Conservation (phyloP, 1,284 basidiomycete genomes). For the Acaromyces ingoldii region DNA sequence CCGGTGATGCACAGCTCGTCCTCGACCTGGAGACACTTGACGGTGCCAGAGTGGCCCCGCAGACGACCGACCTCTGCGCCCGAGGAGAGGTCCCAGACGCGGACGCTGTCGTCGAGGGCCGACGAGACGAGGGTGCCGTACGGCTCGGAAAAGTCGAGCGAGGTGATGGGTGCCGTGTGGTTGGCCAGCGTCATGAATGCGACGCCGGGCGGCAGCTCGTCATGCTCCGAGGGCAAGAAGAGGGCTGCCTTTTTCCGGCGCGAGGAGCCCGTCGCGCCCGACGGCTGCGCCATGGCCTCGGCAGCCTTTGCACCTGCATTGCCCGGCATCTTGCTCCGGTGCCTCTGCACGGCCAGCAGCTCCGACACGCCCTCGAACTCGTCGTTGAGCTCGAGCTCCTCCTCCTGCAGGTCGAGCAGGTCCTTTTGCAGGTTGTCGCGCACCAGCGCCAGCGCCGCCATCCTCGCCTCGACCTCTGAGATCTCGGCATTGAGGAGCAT, state of each 20-base stretch:
- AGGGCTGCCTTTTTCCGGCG: conserved; percentile 59
- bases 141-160: conserved; percentile 92
- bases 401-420: conserved; percentile 81
- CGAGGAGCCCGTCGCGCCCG: conserved; percentile 19
- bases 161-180: conserved; percentile 75
- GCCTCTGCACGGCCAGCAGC: conserved; percentile 41
- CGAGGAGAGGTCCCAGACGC: conserved; percentile 79
- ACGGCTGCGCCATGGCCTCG: conserved; percentile 18
- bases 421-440: conserved; percentile 74
- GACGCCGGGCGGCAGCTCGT: conserved; percentile 84
- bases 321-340: conserved; percentile 45
- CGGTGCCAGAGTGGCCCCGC: conserved; percentile 51
- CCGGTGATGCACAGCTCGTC: conserved; percentile 86
- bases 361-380: conserved; percentile 52
- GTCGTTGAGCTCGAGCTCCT: conserved; percentile 90
- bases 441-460: conserved; percentile 75
- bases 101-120: conserved; percentile 62
- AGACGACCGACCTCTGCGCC: conserved; percentile 53
- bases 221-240: conserved; percentile 94
- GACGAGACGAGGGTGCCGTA: conserved; percentile 83
- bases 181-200: conserved; percentile 91
- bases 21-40: conserved; percentile 91
- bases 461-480: conserved; percentile 77
- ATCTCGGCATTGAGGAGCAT: conserved; percentile 70
- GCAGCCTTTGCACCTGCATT: conserved; percentile 37